Evolutionary conservation across 2,329 filamentous ascomycete species (phyloP).

Genomic region (Talaromyces sp.): DNA sequence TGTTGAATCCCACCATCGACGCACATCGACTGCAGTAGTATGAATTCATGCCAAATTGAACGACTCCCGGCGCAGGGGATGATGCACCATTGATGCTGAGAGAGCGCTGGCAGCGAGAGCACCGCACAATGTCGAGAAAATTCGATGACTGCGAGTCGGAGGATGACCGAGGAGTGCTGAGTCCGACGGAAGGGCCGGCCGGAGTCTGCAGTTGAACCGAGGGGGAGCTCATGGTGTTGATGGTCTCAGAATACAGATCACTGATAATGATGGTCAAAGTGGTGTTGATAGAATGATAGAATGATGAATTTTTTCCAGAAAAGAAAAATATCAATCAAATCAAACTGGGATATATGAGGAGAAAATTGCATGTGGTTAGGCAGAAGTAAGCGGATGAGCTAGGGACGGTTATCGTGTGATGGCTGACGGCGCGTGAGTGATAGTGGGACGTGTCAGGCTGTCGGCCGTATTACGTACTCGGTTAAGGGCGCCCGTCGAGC

Average conservation of each 20-base stretch:
- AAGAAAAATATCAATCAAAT: background rate
- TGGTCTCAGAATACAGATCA: background rate
- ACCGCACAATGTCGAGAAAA: conserved; percentile 40
- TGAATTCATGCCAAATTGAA: conserved; percentile 46
- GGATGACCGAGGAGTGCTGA: conserved; percentile 21
- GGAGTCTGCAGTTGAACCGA: conserved; percentile 31
- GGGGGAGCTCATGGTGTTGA: conserved; percentile 35
- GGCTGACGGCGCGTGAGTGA: background rate
- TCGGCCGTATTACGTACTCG: background rate
- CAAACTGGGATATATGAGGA: background rate
- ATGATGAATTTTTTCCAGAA: too few species aligned
- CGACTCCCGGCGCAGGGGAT: conserved; percentile 28
- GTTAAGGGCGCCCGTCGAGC: too few species aligned
- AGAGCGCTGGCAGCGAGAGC: conserved; percentile 45
- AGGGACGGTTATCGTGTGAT: background rate
- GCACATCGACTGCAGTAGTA: conserved; percentile 47
- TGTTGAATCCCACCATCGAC: conserved; percentile 40
- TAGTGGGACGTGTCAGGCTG: background rate
- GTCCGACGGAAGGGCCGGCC: conserved; percentile 22
- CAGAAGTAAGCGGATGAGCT: conserved; percentile 5
- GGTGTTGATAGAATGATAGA: background rate
- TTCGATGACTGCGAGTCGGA: conserved; percentile 22
- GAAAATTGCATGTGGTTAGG: background rate
- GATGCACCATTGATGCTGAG: conserved; percentile 35
- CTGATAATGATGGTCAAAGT: background rate